Evolutionary conservation across 1,284 basidiomycete genomes (phyloP).

Genomic region (Pseudozyma flocculosa): DNA sequence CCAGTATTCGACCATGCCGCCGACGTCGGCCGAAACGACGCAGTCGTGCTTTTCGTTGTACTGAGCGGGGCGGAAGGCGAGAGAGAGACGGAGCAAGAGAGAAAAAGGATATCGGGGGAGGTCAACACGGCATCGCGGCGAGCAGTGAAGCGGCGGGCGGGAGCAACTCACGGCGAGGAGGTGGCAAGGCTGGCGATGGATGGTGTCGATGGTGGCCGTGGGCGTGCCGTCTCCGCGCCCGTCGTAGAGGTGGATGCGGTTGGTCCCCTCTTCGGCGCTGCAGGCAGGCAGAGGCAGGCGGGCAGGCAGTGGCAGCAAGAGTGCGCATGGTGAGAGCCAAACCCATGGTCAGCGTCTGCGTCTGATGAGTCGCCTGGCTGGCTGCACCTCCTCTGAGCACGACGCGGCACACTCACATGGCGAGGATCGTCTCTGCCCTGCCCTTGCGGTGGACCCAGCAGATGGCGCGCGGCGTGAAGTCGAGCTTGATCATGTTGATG

Average conservation of each 20-base stretch:
- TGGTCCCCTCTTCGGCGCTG: constrained; percentile 76
- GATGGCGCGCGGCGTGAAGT: constrained; percentile 29
- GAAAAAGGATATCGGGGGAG: no score
- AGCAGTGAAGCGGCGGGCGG: not conserved
- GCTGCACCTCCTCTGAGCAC: no score
- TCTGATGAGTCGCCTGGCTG: no score
- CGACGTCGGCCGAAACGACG: constrained; percentile 90
- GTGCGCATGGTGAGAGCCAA: no score
- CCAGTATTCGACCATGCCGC: constrained; percentile 97
- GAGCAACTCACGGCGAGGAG: constrained; percentile 74
- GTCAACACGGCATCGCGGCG: no score
- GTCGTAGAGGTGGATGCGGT: constrained; percentile 84
- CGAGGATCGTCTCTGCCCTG: constrained; percentile 81
- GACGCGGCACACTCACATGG: constrained; percentile 81
- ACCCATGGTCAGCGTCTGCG: no score
- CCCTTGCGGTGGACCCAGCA: constrained; percentile 85
- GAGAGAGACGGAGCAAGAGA: no score
- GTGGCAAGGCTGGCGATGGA: constrained; percentile 86
- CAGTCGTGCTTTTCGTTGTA: constrained; percentile 87
- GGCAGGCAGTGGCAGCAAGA: no score
- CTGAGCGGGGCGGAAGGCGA: constrained; percentile 61
- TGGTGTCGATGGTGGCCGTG: constrained; percentile 70
- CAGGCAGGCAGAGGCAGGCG: no score
- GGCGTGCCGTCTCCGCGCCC: constrained; percentile 80
- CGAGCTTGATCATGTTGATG: constrained; percentile 94